A percentile compares a stretch with the other conserved stretches of the same genome.
phyloP scores from a whole-genome alignment of 2,329 filamentous ascomycete genomes.

The Apiospora hydei region DNA sequence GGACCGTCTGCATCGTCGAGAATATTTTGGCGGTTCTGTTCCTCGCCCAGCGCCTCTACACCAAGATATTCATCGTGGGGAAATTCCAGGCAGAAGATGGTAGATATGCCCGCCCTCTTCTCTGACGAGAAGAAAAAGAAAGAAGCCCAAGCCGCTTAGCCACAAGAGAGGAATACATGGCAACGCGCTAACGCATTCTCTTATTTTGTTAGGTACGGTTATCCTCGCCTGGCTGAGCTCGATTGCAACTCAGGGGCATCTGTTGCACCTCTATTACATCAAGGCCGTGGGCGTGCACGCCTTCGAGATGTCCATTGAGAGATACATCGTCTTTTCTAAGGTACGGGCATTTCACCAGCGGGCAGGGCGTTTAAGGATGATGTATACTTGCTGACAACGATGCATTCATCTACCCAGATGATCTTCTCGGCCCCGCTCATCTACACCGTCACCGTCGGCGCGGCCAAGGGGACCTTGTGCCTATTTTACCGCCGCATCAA shows the following conservation, averaged over 20 bases:
- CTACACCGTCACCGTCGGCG: conserved; percentile 45
- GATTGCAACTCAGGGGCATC: conserved; percentile 20
- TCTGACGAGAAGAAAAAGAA: no score
- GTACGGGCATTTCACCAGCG: conserved; percentile 1
- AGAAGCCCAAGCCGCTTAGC: not conserved
- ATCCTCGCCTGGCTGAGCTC: conserved; percentile 25
- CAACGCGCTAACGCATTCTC: not conserved
- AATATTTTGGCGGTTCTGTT: conserved; percentile 28
- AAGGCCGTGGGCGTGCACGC: conserved; percentile 28
- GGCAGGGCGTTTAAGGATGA: not conserved
- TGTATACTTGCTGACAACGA: not conserved
- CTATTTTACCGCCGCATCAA: conserved; percentile 48
- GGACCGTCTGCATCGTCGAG: conserved; percentile 27
- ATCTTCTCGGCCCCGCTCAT: conserved; percentile 33
- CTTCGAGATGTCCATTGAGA: conserved; percentile 30
- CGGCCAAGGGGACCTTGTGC: conserved; percentile 48
- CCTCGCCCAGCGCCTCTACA: conserved; percentile 31
- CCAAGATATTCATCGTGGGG: conserved; percentile 26
- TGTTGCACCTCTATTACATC: conserved; percentile 24
- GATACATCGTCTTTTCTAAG: conserved; percentile 28
- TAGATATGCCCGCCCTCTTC: conserved; percentile 5
- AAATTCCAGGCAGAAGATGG: conserved; percentile 29
- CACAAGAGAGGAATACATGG: not conserved
- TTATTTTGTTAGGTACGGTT: not conserved
- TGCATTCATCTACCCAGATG: not conserved